Percentiles rank a stretch among this genome's conserved stretches.
phyloP scores from a whole-genome alignment of 2,329 filamentous ascomycete species.

The Trichoderma cornu-damae region DNA sequence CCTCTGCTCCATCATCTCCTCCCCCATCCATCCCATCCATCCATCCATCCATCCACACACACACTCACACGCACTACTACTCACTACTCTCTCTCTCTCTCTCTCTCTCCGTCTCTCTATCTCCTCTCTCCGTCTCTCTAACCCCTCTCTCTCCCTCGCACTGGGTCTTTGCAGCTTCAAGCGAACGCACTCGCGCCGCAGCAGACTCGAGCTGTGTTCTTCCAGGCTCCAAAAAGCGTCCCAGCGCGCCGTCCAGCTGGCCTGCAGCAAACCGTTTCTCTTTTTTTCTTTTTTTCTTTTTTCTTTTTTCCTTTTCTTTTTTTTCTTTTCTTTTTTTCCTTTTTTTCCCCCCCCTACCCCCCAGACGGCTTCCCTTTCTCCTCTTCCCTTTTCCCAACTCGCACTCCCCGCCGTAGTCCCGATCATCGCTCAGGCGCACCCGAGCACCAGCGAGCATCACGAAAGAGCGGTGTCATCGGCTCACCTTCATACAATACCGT shows the following conservation, averaged over 20 bases:
- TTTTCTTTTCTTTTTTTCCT: too few species aligned
- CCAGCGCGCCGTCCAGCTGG: slow-evolving; percentile 11
- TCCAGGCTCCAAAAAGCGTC: slow-evolving; percentile 6
- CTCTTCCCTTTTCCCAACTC: slow-evolving; percentile 22
- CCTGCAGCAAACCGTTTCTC: slow-evolving; percentile 20
- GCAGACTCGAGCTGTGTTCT: background rate
- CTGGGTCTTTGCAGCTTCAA: too few species aligned
- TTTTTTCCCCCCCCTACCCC: too few species aligned
- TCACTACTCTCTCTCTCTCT: background rate
- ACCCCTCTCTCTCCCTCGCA: too few species aligned
- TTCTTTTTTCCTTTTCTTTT: slow-evolving; percentile 17
- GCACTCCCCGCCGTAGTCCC: slow-evolving; percentile 20
- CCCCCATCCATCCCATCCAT: slow-evolving; percentile 4
- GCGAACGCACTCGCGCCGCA: background rate
- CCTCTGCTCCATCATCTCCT: slow-evolving; percentile 8
- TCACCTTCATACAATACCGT: slow-evolving; percentile 35
- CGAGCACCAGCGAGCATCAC: slow-evolving; percentile 28
- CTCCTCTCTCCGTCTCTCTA: background rate
- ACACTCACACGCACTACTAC: background rate
- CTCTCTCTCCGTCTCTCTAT: background rate
- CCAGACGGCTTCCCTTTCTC: slow-evolving; percentile 9
- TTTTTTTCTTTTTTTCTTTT: slow-evolving; percentile 1
- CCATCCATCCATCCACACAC: too few species aligned
- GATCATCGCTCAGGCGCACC: slow-evolving; percentile 15
- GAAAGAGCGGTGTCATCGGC: slow-evolving; percentile 44